Percentiles rank a stretch among this genome's conserved stretches.
These are phyloP conservation scores for Xylaria arbuscula DNA, from an alignment of 2,329 filamentous ascomycete species.

Conservation along the genomic window DNA sequence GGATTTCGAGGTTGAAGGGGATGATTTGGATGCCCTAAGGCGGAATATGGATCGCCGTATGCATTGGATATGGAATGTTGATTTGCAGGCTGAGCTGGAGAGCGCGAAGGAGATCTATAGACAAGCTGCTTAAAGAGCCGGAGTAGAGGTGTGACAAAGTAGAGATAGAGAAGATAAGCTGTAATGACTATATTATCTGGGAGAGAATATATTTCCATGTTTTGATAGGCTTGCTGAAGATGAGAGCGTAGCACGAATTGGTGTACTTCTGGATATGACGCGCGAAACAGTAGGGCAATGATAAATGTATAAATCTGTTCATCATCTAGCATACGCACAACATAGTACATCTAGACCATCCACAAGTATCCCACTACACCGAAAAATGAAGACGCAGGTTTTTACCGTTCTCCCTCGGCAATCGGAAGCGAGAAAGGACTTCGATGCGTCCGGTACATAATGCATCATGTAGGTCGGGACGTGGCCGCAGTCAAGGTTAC, in stretches of 20 bases:
- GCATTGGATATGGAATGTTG: slow-evolving; percentile 53
- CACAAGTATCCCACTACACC: neutral
- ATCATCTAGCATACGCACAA: neutral
- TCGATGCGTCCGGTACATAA: neutral
- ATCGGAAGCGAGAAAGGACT: slow-evolving; percentile 1
- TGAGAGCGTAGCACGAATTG: too few species aligned
- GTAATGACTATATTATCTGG: neutral
- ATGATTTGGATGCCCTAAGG: slow-evolving; percentile 52
- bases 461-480: slow-evolving; percentile 10
- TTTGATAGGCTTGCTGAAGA: too few species aligned
- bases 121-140: slow-evolving; percentile 13
- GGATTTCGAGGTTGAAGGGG: slow-evolving; percentile 54
- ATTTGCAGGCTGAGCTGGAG: slow-evolving; percentile 51
- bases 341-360: neutral
- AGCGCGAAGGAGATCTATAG: slow-evolving; percentile 53
- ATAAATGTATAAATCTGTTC: neutral
- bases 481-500: slow-evolving; percentile 9
- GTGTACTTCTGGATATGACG: too few species aligned
- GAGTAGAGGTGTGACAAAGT: neutral
- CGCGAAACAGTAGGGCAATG: neutral
- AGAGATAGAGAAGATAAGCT: neutral
- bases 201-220: neutral
- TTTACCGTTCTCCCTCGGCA: slow-evolving; percentile 9
- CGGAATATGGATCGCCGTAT: slow-evolving; percentile 50
- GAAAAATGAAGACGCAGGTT: neutral